Evolutionary conservation across 805 yeast genomes (phyloP), one percentile per base, ranked within the genome.

Genomic region (Candida dajiaensis): DNA sequence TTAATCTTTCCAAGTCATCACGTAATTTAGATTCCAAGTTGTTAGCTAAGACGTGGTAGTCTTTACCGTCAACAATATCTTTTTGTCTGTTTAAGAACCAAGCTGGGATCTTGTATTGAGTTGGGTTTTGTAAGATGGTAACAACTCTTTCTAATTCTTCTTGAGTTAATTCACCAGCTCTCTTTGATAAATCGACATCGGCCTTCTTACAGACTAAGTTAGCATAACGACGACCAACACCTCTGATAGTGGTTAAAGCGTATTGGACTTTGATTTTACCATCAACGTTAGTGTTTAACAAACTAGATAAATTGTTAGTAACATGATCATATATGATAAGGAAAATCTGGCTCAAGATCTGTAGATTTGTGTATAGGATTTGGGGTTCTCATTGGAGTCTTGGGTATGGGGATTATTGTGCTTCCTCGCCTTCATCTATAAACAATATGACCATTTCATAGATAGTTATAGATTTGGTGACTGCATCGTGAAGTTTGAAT

Each of bases 171-270:
- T 94, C 99, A 87, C 99, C 99, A 69, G 99, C 99, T 78, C 99
- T 88, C 86, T 94, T 94, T 77, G 77, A 70, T 77, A 95, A 84
- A 75, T 88, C 95, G 72, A 94, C 95, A 83, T 94, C 99, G 69
- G 99, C 99, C 85, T 92, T 95, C 88, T 95, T 95, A 84, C 98
- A 94, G 72, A 94, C 97, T 80, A 94, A 82, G 90, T 95, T 94
- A 77, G 99, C 82, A 87, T 92, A 95, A 82, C 99, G 94, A 80
- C 98, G 95, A 82, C 99, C 99, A 70, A 94, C 98, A 90, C 99
- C 99, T 82, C 97, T 88, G 75, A 94, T 95, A 79, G 90, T 86
- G 83, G 99, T 90, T 80, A 94, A 82, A 75, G 99, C 99, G 88
- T 90, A 95, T 94, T 94, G 95, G 77, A 94, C 84, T 85, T 94